Base-by-base conservation (phyloP, 306 rosid genomes). In the barrel medic (Medicago truncatula) region DNA sequence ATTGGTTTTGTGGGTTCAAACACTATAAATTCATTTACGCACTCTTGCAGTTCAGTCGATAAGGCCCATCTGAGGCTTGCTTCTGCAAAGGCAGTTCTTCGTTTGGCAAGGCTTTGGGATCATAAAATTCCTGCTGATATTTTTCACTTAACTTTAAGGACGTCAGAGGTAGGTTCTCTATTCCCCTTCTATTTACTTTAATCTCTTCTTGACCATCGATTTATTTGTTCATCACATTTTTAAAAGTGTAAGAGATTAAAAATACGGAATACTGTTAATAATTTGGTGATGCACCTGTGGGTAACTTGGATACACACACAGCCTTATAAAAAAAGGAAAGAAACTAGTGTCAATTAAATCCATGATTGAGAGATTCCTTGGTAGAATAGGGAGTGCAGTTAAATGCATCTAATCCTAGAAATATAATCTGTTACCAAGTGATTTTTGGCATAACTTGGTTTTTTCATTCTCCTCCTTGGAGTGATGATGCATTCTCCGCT, bases 11-110 rank as follows among this genome's bases (percentile, higher is more conserved):
- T 14, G 67, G 69, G 84, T 52, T 80, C 69, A 79, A 47, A 62
- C 72, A 20, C 80, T 20, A 69, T 79, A 28, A 70, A 43, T 77
- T 75, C 69, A 64, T 68, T 71, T 76, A 76, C 82, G 41, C 68
- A 47, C 78, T 83, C 80, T 76, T 84, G 81, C 96, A 95, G 99
- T 81, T 87, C 87, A 78, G 96, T 90, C 74, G 99, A 95, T 75
- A 92, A 90, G 91, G 97, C 90, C 75, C 96, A 95, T 86, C 64
- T 95, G 84, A 89, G 85, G 80, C 97, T 95, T 80, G 97, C 99
- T 71, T 81, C 99, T 71, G 99, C 97, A 16, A 95, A 95, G 89
- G 99, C 97, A 1, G 82, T 95, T 78, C 93, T 95, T 78, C 93
- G 92, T 67, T 77, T 95, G 79, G 88, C 97, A 60, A 90, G 84